Conservation (phyloP, 306 rosid species). For the Alnus glutinosa region DNA sequence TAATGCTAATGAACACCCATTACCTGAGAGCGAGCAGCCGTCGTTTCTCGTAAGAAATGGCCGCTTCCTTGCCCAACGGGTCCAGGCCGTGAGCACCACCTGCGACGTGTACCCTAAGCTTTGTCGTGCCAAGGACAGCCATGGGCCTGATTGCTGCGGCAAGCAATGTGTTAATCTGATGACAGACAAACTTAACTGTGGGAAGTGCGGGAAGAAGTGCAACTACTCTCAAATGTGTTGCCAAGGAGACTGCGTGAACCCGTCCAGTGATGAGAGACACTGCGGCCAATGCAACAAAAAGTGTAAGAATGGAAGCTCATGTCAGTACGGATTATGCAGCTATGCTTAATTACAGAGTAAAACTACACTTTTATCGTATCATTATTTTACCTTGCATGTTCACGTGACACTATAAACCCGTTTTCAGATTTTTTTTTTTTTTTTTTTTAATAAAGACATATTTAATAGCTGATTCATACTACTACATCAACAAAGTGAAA, state of each 20-base stretch:
- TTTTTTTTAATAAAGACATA: too few relatives aligned
- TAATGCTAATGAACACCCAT: too few relatives aligned
- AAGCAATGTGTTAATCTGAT: slow-evolving; percentile 46
- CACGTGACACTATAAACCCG: too few relatives aligned
- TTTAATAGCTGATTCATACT: background rate
- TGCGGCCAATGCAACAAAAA: slow-evolving; percentile 26
- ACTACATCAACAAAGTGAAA: too few relatives aligned
- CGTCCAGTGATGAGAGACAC: slow-evolving; percentile 14
- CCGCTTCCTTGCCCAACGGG: slow-evolving; percentile 33
- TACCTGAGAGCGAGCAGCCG: background rate
- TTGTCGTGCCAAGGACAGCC: slow-evolving; percentile 36
- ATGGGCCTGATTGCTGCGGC: slow-evolving; percentile 55
- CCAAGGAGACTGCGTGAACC: slow-evolving; percentile 55
- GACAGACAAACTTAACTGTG: slow-evolving; percentile 46
- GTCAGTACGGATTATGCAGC: slow-evolving; percentile 62
- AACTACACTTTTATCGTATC: too few relatives aligned
- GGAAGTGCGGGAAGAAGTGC: slow-evolving; percentile 68
- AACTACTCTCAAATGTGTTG: slow-evolving; percentile 51
- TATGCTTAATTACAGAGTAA: slow-evolving; percentile 37
- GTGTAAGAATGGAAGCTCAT: slow-evolving; percentile 40
- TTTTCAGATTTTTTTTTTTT: too few relatives aligned
- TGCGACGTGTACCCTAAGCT: slow-evolving; percentile 48
- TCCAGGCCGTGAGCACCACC: slow-evolving; percentile 24
- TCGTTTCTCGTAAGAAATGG: slow-evolving; percentile 28
- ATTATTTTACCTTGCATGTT: too few relatives aligned